Percentiles rank a stretch among this genome's conserved stretches.
Evolutionary conservation across 495 filamentous ascomycete genomes (phyloP).

Genomic region (Penicillium malachiteum): DNA sequence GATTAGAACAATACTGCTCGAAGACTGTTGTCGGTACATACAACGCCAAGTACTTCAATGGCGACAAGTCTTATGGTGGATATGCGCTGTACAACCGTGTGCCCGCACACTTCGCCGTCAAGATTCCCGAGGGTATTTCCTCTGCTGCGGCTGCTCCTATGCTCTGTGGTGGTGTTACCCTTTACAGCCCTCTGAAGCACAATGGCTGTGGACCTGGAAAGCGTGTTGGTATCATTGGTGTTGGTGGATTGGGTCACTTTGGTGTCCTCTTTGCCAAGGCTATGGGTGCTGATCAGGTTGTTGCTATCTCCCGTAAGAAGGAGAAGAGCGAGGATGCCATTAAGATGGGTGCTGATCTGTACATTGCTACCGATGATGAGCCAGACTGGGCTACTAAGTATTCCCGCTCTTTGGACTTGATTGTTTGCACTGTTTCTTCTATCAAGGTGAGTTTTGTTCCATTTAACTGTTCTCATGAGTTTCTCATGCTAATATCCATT

Average conservation of each 20-base stretch:
- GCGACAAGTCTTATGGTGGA: conserved; percentile 61
- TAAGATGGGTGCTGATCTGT: conserved; percentile 61
- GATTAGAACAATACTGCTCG: conserved; percentile 66
- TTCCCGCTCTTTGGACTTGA: conserved; percentile 69
- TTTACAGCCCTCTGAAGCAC: conserved; percentile 71
- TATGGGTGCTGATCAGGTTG: conserved; percentile 71
- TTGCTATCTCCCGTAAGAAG: conserved; percentile 70
- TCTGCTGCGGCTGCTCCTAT: conserved; percentile 71
- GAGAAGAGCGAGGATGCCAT: conserved; percentile 69
- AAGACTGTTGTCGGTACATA: conserved; percentile 52
- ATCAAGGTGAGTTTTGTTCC: conserved; percentile 41
- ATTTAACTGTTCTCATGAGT: background rate
- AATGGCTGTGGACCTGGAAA: conserved; percentile 79
- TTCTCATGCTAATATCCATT: conserved; percentile 3
- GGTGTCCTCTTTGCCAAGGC: conserved; percentile 62
- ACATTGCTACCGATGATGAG: conserved; percentile 83
- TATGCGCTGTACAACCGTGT: conserved; percentile 75
- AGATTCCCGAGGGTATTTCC: conserved; percentile 68
- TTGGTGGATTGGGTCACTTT: conserved; percentile 80
- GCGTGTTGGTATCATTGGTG: conserved; percentile 76
- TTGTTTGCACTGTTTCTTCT: conserved; percentile 76
- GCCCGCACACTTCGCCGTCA: conserved; percentile 71
- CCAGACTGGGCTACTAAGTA: conserved; percentile 68
- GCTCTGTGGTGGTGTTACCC: conserved; percentile 81
- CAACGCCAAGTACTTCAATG: conserved; percentile 44